Evolutionary conservation across 768 basidiomycete species (phyloP), one percentile per base, ranked within the genome.

Genomic region (Rhizopogon sp.): DNA sequence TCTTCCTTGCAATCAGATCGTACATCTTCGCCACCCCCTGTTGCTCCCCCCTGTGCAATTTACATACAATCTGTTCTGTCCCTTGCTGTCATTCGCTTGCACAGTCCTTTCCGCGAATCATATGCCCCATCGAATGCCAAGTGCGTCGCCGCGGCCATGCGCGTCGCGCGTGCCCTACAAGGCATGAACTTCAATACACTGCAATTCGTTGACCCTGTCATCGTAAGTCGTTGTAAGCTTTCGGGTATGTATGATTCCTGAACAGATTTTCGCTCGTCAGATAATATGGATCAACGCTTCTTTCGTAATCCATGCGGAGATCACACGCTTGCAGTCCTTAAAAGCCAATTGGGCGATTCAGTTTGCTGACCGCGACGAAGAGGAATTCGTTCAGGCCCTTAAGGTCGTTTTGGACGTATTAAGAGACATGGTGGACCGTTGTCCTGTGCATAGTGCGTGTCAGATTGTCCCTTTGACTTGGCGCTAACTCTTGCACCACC

Each of bases 41-140:
- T 25, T 16, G 0, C 16, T 50, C 44, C 22, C 37, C 52, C 3
- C 10, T 29, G 1, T 51, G 16, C n/a, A 33, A 0, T 53, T 11
- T 22, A 5, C 11, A 51, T 22, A 2, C 46, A 53, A 5, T 49
- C 52, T n/a, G 17, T 53, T 7, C 33, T 49, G 5, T 28, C 67
- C 3, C 58, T 70, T n/a, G 70, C 66, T 41, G 56, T 60, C 29
- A 53, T 65, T 0, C 61, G 51, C 0, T 62, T 71, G 5, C 64
- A 70, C 16, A 56, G 56, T 14, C 55, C 64, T 0, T 60, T 71
- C 16, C 43, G 55, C 13, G 39, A 53, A 29, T 56, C 58, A 1
- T 44, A 64, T 41, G 39, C 17, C 0, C 54, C 37, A 1, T 70
- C 64, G 3, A 55, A 57, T 22, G 41, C 42, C 20, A 56, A 58